A percentile compares a stretch with the other conserved stretches of the same genome.
phyloP scores from a whole-genome alignment of 768 basidiomycete species.

The Gyrodon lividus region DNA sequence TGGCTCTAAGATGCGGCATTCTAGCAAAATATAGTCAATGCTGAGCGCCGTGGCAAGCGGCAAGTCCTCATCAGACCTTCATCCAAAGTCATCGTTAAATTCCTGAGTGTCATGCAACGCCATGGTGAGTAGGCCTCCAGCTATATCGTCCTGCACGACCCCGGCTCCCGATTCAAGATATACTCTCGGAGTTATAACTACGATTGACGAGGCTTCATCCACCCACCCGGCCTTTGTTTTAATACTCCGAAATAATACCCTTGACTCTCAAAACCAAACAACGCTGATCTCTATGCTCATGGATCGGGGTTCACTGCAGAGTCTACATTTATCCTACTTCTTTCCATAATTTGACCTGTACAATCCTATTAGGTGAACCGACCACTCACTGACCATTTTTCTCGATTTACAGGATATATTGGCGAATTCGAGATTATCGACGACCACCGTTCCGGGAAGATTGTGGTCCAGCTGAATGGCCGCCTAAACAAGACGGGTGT shows the following conservation, averaged over 20 bases:
- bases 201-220: slow-evolving; percentile 57
- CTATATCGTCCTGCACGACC: background rate
- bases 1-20: slow-evolving; percentile 4
- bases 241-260: slow-evolving; percentile 73
- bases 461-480: slow-evolving; percentile 97
- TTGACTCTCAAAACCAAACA: slow-evolving; percentile 62
- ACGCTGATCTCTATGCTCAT: slow-evolving; percentile 31
- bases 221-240: slow-evolving; percentile 76
- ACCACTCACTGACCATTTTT: slow-evolving; percentile 4
- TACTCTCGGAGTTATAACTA: slow-evolving; percentile 92
- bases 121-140: slow-evolving; percentile 66
- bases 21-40: slow-evolving; percentile 98
- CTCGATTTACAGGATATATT: slow-evolving; percentile 76
- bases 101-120: slow-evolving; percentile 97
- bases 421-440: slow-evolving; percentile 99
- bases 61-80: slow-evolving; percentile 98
- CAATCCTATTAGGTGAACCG: background rate
- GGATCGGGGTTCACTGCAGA: slow-evolving; percentile 34
- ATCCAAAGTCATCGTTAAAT: slow-evolving; percentile 97
- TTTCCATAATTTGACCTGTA: background rate
- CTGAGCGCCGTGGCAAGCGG: slow-evolving; percentile 98
- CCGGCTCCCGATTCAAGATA: no score
- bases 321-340: slow-evolving; percentile 19
- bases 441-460: slow-evolving; percentile 97
- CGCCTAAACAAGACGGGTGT: slow-evolving; percentile 99